Percentiles rank a stretch among this genome's conserved stretches.
Conservation (phyloP, 345 rosid species). For the Lumnitzera racemosa region DNA sequence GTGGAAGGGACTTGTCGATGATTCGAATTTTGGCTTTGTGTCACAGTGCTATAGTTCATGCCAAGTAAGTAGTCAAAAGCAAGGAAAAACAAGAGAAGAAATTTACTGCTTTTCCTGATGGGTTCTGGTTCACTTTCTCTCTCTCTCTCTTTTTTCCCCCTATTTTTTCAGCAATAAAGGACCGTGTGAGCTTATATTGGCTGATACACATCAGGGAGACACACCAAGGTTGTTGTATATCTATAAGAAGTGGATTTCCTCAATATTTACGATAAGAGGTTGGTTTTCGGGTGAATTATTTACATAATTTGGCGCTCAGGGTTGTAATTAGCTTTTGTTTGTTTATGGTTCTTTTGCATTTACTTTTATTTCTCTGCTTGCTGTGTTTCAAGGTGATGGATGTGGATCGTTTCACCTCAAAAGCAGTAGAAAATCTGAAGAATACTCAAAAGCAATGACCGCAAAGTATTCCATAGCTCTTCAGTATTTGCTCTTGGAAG, state of each 20-base stretch:
- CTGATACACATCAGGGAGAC: constrained; percentile 66
- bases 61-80: constrained; percentile 38
- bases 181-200: constrained; percentile 46
- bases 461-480: constrained; percentile 56
- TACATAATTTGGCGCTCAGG: not conserved
- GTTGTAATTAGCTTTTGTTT: not conserved
- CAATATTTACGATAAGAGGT: constrained; percentile 59
- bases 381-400: constrained; percentile 48
- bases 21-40: constrained; percentile 68
- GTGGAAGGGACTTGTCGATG: constrained; percentile 82
- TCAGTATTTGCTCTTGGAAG: constrained; percentile 37
- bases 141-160: not conserved
- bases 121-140: constrained; percentile 1
- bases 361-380: not conserved
- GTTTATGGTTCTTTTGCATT: not conserved
- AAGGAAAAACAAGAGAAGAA: not conserved
- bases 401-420: constrained; percentile 53
- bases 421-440: constrained; percentile 18
- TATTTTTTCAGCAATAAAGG: constrained; percentile 27
- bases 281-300: not conserved
- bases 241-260: constrained; percentile 67
- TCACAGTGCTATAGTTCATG: constrained; percentile 50
- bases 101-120: not conserved
- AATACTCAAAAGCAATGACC: constrained; percentile 9
- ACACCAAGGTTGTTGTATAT: constrained; percentile 60